phyloP scores from a whole-genome alignment of 228 moss, liverwort and hornwort species.

The Sphagnum magellanicum region DNA sequence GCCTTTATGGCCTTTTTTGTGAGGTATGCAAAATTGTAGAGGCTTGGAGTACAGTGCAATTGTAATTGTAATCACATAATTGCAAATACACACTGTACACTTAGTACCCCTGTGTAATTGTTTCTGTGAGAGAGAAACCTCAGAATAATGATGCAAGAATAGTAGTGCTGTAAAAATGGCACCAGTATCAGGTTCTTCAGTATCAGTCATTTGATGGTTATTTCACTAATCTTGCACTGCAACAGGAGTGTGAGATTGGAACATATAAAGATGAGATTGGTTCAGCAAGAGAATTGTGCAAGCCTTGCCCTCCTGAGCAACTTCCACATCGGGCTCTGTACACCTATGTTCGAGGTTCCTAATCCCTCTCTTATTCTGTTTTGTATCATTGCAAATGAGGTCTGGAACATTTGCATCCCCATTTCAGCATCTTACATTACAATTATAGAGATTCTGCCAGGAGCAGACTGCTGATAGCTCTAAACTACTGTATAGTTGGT shows the following conservation, averaged over 20 bases:
- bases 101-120: background rate
- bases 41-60: too few species aligned
- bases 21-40: conserved; percentile 24
- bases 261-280: conserved; percentile 89
- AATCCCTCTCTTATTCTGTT: background rate
- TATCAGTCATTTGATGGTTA: background rate
- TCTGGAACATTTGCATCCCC: background rate
- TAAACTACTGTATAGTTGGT: background rate
- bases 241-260: conserved; percentile 92
- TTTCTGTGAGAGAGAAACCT: background rate
- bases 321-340: conserved; percentile 79
- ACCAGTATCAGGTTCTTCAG: too few species aligned
- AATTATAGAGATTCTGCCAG: too few species aligned
- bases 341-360: conserved; percentile 72
- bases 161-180: background rate
- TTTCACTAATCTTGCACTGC: background rate
- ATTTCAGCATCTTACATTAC: too few species aligned
- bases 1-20: conserved; percentile 93
- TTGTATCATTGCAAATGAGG: background rate
- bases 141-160: background rate
- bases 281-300: conserved; percentile 59
- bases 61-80: conserved; percentile 2
- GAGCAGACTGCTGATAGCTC: background rate
- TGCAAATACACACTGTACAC: background rate
- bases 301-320: conserved; percentile 55